These are phyloP conservation scores for Penicillium sp. DNA, from an alignment of 2,329 filamentous ascomycete genomes.

Conservation along the genomic window DNA sequence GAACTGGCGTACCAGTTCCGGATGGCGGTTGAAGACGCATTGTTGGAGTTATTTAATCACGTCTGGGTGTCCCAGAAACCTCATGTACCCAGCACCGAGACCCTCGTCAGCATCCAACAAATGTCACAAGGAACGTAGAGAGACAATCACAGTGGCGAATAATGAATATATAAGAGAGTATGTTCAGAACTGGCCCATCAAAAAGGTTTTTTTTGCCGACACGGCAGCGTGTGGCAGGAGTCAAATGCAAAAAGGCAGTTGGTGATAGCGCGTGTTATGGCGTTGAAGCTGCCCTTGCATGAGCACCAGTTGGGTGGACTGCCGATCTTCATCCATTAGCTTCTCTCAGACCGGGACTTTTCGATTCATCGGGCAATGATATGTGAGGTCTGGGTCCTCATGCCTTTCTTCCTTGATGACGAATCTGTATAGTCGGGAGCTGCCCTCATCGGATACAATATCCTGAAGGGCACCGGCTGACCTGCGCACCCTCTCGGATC, in stretches of 20 bases:
- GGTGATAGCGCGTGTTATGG: slow-evolving; percentile 9
- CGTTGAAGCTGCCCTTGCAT: slow-evolving; percentile 19
- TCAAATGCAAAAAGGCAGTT: not conserved
- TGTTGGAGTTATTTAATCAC: not conserved
- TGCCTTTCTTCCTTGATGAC: slow-evolving; percentile 14
- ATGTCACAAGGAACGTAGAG: slow-evolving; percentile 3
- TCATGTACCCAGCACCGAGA: slow-evolving; percentile 15
- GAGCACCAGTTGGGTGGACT: slow-evolving; percentile 8
- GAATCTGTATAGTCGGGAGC: not conserved
- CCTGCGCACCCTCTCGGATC: not conserved
- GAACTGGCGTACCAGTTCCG: slow-evolving; percentile 14
- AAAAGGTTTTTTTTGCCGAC: slow-evolving; percentile 4
- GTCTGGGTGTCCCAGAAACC: slow-evolving; percentile 8
- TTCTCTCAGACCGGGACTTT: slow-evolving; percentile 7
- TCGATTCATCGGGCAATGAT: slow-evolving; percentile 9
- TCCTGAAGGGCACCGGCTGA: too few relatives aligned
- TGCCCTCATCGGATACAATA: too few relatives aligned
- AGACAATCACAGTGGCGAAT: slow-evolving; percentile 9
- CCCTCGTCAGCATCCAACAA: slow-evolving; percentile 8
- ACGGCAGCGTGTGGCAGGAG: slow-evolving; percentile 2
- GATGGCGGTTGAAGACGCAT: slow-evolving; percentile 21
- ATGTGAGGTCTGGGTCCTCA: slow-evolving; percentile 2
- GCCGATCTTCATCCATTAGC: slow-evolving; percentile 12
- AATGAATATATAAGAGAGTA: slow-evolving; percentile 10
- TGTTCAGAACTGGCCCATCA: slow-evolving; percentile 8